These are phyloP conservation scores for Barbatosphaeria neglecta DNA, from an alignment of 495 filamentous ascomycete species.

Conservation along the genomic window DNA sequence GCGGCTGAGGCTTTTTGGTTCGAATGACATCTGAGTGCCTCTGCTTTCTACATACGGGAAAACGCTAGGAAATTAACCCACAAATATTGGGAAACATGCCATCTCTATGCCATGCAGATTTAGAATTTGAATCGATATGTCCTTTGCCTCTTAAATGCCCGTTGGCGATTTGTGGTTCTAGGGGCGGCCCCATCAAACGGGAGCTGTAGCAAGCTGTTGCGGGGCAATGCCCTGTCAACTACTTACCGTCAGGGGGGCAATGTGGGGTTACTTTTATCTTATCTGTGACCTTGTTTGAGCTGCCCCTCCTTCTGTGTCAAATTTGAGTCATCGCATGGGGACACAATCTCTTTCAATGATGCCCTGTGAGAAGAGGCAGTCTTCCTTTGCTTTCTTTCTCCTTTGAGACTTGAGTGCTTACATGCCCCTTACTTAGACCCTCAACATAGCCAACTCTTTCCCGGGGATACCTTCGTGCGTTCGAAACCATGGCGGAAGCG, in stretches of 20 bases:
- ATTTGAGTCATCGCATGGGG: not conserved
- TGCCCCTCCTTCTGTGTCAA: not conserved
- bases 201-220: not conserved
- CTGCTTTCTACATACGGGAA: not conserved
- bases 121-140: too few species aligned
- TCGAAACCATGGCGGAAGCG: constrained; percentile 40
- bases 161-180: too few species aligned
- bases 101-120: too few species aligned
- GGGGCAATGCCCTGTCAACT: too few species aligned
- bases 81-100: too few species aligned
- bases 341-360: not conserved
- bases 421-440: too few species aligned
- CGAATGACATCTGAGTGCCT: too few species aligned
- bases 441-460: too few species aligned
- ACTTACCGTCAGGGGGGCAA: too few species aligned
- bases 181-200: too few species aligned
- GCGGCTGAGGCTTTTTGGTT: too few species aligned
- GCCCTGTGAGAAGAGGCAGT: not conserved
- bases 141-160: too few species aligned
- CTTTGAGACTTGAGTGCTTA: not conserved
- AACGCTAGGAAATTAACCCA: not conserved
- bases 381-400: not conserved
- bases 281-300: not conserved
- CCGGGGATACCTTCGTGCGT: not conserved
- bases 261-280: not conserved